phyloP scores from a whole-genome alignment of 2,329 filamentous ascomycete genomes.

The Colletotrichum sp. region DNA sequence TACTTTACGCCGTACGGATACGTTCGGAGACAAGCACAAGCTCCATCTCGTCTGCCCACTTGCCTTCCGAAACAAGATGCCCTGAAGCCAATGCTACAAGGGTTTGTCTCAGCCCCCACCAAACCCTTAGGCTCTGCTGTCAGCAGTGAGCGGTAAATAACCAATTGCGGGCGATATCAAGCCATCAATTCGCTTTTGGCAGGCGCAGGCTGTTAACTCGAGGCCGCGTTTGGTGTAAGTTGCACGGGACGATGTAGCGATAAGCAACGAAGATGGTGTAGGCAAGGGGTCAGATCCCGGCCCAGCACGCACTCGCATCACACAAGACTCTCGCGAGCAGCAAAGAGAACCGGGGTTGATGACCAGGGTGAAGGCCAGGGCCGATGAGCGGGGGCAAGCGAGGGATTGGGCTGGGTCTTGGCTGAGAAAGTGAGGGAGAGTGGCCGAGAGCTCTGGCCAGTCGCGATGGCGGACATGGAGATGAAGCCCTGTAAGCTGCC shows the following conservation, averaged over 20 bases:
- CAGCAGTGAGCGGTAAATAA: neutral
- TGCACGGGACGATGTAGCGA: slow-evolving; percentile 11
- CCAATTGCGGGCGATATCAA: neutral
- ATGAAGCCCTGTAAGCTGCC: slow-evolving; percentile 16
- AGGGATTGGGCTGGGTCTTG: slow-evolving; percentile 11
- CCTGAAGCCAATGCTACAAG: neutral
- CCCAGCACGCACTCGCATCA: slow-evolving; percentile 8
- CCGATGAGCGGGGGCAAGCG: slow-evolving; percentile 17
- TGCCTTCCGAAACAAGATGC: slow-evolving; percentile 10
- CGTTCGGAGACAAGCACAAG: neutral
- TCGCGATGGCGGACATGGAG: slow-evolving; percentile 17
- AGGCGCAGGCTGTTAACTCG: slow-evolving; percentile 1
- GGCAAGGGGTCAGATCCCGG: neutral
- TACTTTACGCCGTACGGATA: neutral
- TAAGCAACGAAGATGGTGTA: slow-evolving; percentile 11
- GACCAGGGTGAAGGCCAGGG: neutral
- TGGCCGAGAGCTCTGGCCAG: slow-evolving; percentile 17
- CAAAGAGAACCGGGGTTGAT: neutral
- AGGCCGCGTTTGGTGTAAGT: neutral
- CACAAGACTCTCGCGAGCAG: neutral
- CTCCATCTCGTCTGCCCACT: slow-evolving; percentile 3
- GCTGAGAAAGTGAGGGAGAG: slow-evolving; percentile 9
- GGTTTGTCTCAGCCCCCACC: neutral
- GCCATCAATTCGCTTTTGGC: neutral
- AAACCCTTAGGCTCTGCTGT: neutral